Evolutionary conservation across 2,329 filamentous ascomycete genomes (phyloP).

Genomic region (Emydomyces testavorans): DNA sequence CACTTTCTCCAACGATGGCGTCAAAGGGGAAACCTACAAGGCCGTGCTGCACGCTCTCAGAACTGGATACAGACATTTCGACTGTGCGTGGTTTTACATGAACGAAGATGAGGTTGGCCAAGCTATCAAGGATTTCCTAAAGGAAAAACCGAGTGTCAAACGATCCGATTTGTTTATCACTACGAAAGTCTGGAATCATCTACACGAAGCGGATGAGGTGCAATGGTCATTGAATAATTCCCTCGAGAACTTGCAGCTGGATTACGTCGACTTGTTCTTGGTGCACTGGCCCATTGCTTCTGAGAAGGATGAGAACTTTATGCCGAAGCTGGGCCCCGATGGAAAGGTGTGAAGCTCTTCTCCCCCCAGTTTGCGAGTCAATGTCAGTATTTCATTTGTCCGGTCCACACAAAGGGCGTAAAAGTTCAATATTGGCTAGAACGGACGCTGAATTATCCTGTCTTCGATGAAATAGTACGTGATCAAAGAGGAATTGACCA

Average conservation of each 20-base stretch:
- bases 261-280: slow-evolving; percentile 61
- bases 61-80: slow-evolving; percentile 44
- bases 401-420: slow-evolving; percentile 1
- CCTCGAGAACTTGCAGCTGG: slow-evolving; percentile 53
- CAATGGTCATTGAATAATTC: slow-evolving; percentile 46
- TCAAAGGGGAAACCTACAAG: slow-evolving; percentile 47
- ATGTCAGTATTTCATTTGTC: slow-evolving; percentile 10
- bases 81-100: slow-evolving; percentile 46
- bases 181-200: slow-evolving; percentile 45
- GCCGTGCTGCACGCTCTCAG: slow-evolving; percentile 41
- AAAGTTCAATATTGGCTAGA: background rate
- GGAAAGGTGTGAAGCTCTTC: slow-evolving; percentile 35
- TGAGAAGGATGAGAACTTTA: slow-evolving; percentile 40
- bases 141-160: slow-evolving; percentile 37
- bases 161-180: slow-evolving; percentile 42
- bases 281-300: slow-evolving; percentile 43
- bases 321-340: slow-evolving; percentile 40
- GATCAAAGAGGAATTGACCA: slow-evolving; percentile 53
- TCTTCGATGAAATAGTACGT: slow-evolving; percentile 35
- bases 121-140: slow-evolving; percentile 45
- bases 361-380: slow-evolving; percentile 6
- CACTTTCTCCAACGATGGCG: slow-evolving; percentile 53
- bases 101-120: slow-evolving; percentile 46
- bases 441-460: background rate
- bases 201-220: slow-evolving; percentile 39